Conservation (phyloP, 352 stramenopile genomes). For the Pythium aquatile region DNA sequence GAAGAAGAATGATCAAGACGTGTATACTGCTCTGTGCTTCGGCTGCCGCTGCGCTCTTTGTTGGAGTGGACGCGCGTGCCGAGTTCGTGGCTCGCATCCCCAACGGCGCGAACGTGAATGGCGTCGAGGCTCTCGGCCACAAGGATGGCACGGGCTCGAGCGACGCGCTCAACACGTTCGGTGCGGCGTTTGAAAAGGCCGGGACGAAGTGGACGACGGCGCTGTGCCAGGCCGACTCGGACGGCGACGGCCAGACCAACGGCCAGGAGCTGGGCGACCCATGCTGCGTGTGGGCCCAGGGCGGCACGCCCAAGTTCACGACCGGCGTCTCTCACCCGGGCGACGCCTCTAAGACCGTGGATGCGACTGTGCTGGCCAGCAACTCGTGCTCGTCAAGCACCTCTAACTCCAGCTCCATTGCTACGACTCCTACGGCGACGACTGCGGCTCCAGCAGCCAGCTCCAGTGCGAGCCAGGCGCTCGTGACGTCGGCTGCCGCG, state of each 20-base stretch:
- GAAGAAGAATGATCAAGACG: conserved; percentile 1
- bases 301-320: not conserved
- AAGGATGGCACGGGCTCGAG: conserved; percentile 13
- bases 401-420: not conserved
- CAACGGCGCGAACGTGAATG: conserved; percentile 28
- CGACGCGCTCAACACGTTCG: conserved; percentile 32
- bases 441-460: not conserved
- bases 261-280: conserved; percentile 57
- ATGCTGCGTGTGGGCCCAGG: conserved; percentile 31
- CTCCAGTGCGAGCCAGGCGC: not conserved
- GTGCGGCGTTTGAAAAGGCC: conserved; percentile 27
- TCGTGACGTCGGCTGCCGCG: too few relatives aligned
- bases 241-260: conserved; percentile 56
- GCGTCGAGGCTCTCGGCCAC: conserved; percentile 26
- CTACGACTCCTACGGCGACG: not conserved
- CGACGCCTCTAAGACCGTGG: conserved; percentile 7
- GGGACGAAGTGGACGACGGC: conserved; percentile 28
- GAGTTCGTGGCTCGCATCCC: conserved; percentile 26
- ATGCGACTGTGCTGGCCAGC: not conserved
- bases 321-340: conserved; percentile 4
- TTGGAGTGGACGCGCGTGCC: not conserved
- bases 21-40: not conserved
- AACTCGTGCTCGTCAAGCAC: not conserved
- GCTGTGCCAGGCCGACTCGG: conserved; percentile 47
- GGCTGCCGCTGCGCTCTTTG: not conserved